phyloP scores from a whole-genome alignment of 192 early-diverging fungal species.

The Funneliformis mosseae region DNA sequence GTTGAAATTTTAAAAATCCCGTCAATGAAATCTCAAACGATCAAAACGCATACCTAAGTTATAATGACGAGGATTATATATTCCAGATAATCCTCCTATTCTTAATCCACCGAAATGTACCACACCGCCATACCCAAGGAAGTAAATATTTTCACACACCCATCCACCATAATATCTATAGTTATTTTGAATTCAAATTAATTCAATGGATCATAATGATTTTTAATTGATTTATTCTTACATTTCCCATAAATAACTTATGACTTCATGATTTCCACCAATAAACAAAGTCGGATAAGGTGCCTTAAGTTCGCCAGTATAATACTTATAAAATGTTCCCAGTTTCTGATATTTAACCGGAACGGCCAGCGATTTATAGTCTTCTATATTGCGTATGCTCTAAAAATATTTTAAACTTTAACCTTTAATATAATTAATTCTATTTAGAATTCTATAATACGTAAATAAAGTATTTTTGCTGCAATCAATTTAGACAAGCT shows the following conservation, averaged over 20 bases:
- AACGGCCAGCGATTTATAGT: constrained; percentile 79
- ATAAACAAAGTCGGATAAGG: constrained; percentile 93
- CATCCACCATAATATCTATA: constrained; percentile 89
- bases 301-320: constrained; percentile 76
- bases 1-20: neutral
- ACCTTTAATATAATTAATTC: too few species aligned
- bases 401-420: constrained; percentile 27
- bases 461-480: neutral
- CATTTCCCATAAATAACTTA: constrained; percentile 93
- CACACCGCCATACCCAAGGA: constrained; percentile 83
- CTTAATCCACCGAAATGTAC: constrained; percentile 86
- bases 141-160: constrained; percentile 93
- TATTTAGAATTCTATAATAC: too few species aligned
- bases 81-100: constrained; percentile 93
- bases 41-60: constrained; percentile 40
- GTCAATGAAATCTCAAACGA: neutral
- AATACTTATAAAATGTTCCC: constrained; percentile 93
- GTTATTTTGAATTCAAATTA: neutral
- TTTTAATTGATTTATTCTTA: constrained; percentile 44
- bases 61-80: constrained; percentile 73
- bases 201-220: neutral
- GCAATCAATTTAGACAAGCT: neutral
- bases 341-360: constrained; percentile 85
- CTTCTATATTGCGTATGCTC: constrained; percentile 81
- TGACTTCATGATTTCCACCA: constrained; percentile 98